These are phyloP conservation scores for Malus hybrid DNA, from an alignment of 331 rosid species.

Conservation along the genomic window DNA sequence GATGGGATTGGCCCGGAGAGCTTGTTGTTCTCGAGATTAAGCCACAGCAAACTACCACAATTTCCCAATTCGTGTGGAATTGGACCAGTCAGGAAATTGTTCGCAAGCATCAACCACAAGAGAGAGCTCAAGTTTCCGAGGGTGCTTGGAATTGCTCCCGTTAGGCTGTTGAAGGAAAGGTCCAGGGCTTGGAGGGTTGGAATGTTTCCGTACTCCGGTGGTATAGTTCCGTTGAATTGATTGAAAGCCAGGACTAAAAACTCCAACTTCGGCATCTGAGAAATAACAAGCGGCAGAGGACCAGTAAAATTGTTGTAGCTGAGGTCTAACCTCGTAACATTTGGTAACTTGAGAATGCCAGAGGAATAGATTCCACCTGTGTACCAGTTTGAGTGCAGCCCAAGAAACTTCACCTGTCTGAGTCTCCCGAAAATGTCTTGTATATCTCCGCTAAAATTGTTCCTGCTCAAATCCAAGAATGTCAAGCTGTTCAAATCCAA, in stretches of 20 bases:
- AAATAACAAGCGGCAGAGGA: conserved; percentile 62
- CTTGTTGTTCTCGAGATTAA: conserved; percentile 75
- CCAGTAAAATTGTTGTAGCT: conserved; percentile 71
- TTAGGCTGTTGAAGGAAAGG: conserved; percentile 59
- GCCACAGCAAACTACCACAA: conserved; percentile 83
- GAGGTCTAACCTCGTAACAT: conserved; percentile 51
- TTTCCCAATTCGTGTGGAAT: conserved; percentile 73
- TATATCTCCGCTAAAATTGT: conserved; percentile 50
- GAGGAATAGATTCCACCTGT: conserved; percentile 63
- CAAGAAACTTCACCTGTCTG: conserved; percentile 54
- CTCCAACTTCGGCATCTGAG: conserved; percentile 49
- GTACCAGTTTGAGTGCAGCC: conserved; percentile 57
- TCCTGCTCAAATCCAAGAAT: conserved; percentile 90
- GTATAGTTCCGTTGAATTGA: conserved; percentile 63
- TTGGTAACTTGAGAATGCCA: conserved; percentile 61
- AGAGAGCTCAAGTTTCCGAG: conserved; percentile 73
- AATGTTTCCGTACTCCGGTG: conserved; percentile 52
- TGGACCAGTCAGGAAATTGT: conserved; percentile 53
- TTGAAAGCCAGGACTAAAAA: conserved; percentile 59
- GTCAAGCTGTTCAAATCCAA: conserved; percentile 41
- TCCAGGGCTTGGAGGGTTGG: conserved; percentile 66
- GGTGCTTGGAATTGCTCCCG: conserved; percentile 64
- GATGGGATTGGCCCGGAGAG: conserved; percentile 60
- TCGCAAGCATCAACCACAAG: conserved; percentile 88
- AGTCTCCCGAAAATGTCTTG: conserved; percentile 64